Base-by-base conservation (phyloP, 768 basidiomycete species). In the Galerina sulciceps region DNA sequence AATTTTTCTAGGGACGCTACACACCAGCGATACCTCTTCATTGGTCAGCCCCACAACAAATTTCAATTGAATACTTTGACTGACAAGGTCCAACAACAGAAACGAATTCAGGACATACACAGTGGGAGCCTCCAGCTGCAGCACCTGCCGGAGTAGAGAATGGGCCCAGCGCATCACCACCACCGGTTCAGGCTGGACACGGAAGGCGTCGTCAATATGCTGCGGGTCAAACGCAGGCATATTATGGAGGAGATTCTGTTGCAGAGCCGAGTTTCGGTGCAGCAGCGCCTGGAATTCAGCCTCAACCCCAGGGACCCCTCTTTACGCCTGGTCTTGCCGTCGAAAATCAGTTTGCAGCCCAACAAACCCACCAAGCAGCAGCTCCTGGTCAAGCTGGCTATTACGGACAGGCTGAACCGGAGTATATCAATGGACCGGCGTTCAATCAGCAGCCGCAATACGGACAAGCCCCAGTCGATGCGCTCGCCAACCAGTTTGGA, bases 121-220 rank as follows among this genome's bases (percentile, higher is more conserved):
- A 97, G 69, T 97, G 96, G 96, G 96, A 97, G 53, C 81, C 82
- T 35, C 94, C 93, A 3, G 73, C 80, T 3, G 69, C 74, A 11
- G 65, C 48, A 20, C 58, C 61, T 13, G 51, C 36, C 11, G 60
- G 53, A 6, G 65, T 73, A 53, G 78, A 83, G 44, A 73, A 80
- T 15, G 73, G 75, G 9, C 75, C 77, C 4, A 68, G 77, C 17
- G 75, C 76, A 13, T 77, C 81, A 3, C 73, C 76, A 18, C 79
- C 84, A 31, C 79, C 76, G 40, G 79, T 83, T n/a, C 79, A 84
- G 22, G 75, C 79, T 14, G 72, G 81, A 26, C 79, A 83, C 62
- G 55, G 78, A 53, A 90, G 93, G 75, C 89, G 93, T 65, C 88
- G 96, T 44, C 94, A 96, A 73, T 98, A 98, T 71, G 96, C 96